Percentiles rank a stretch among this genome's conserved stretches.
Conservation (phyloP, 2,329 filamentous ascomycete species). For the Colletotrichum eremochloae region DNA sequence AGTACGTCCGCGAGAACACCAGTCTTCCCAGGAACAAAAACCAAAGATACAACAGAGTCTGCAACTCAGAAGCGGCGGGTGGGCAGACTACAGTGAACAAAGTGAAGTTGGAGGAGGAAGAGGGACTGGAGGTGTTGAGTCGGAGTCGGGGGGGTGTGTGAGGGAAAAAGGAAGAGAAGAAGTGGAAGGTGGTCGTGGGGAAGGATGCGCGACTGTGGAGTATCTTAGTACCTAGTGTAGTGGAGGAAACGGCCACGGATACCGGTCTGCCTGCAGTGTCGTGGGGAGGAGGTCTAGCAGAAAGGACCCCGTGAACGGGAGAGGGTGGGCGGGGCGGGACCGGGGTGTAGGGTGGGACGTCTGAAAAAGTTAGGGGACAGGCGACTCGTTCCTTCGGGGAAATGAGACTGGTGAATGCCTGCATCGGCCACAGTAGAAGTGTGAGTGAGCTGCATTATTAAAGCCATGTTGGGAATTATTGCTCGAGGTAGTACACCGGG, state of each 20-base stretch:
- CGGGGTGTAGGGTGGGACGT: conserved; percentile 3
- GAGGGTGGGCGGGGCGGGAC: conserved; percentile 16
- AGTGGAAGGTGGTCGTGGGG: conserved; percentile 27
- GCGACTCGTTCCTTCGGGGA: conserved; percentile 31
- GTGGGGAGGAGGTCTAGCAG: neutral
- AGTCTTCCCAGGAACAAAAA: conserved; percentile 15
- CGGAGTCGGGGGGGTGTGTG: conserved; percentile 23
- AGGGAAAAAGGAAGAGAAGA: conserved; percentile 40
- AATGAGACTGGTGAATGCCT: conserved; percentile 25
- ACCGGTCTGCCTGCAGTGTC: neutral
- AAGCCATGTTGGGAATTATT: neutral
- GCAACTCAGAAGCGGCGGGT: conserved; percentile 25
- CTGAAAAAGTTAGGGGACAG: conserved; percentile 28
- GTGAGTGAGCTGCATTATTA: neutral
- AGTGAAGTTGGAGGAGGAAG: conserved; percentile 1
- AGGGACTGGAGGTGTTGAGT: conserved; percentile 19
- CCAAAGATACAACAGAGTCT: conserved; percentile 10
- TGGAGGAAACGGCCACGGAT: conserved; percentile 6
- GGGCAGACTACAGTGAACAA: neutral
- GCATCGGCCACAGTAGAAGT: neutral
- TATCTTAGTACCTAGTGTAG: conserved; percentile 9
- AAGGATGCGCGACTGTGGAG: conserved; percentile 38
- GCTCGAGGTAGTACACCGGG: conserved; percentile 7
- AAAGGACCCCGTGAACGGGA: conserved; percentile 35
- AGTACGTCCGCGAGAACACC: conserved; percentile 28